A percentile compares a stretch with the other conserved stretches of the same genome.
phyloP scores from a whole-genome alignment of 306 rosid species.

The Nissolia schottii region DNA sequence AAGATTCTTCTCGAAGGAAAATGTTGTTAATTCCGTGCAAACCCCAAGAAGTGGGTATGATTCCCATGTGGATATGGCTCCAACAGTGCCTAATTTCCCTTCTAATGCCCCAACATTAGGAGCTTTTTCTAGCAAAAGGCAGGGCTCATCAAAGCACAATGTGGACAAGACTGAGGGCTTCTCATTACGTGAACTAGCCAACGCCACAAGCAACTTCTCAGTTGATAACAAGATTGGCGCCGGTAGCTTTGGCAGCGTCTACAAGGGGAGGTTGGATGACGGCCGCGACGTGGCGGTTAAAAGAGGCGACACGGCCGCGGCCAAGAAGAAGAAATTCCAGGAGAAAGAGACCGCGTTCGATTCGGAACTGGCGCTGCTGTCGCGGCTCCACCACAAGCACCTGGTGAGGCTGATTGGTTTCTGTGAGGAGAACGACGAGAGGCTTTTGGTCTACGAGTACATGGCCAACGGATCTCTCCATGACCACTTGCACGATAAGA shows the following conservation, averaged over 20 bases:
- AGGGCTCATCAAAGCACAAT: conserved; percentile 28
- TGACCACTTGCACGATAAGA: conserved; percentile 41
- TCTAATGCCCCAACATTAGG: conserved; percentile 15
- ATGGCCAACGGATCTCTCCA: conserved; percentile 40
- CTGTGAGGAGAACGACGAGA: conserved; percentile 47
- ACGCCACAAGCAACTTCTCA: conserved; percentile 34
- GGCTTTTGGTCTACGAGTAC: conserved; percentile 43
- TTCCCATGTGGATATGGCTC: conserved; percentile 15
- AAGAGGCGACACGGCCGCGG: conserved; percentile 38
- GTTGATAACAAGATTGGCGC: conserved; percentile 29
- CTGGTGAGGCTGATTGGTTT: conserved; percentile 44
- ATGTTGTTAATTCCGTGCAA: conserved; percentile 26
- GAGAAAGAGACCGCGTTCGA: conserved; percentile 48
- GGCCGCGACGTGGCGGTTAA: conserved; percentile 46
- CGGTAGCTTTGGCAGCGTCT: conserved; percentile 47
- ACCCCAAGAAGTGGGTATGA: conserved; percentile 27
- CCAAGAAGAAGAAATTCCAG: conserved; percentile 36
- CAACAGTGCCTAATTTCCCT: conserved; percentile 15
- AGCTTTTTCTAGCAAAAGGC: conserved; percentile 32
- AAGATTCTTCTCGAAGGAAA: background rate
- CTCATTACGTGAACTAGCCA: conserved; percentile 29
- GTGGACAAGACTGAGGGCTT: conserved; percentile 34
- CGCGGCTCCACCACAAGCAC: conserved; percentile 49
- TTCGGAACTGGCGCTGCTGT: conserved; percentile 38
- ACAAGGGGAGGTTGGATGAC: conserved; percentile 36